Evolutionary conservation across 805 yeast species (phyloP).

Genomic region (Hanseniaspora mollemarum): DNA sequence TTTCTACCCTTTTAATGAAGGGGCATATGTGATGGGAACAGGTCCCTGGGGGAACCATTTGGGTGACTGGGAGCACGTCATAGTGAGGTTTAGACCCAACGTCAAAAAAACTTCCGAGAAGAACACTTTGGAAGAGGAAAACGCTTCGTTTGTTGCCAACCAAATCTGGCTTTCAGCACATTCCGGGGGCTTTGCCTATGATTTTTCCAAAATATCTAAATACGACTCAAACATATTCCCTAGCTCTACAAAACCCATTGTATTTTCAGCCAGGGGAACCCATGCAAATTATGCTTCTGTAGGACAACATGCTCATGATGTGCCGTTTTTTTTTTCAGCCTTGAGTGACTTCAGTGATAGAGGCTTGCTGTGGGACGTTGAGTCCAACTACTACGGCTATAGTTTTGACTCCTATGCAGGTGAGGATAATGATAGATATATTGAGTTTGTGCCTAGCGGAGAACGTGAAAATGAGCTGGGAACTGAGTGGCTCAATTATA

Average conservation of each 20-base stretch:
- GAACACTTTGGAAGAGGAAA: not conserved
- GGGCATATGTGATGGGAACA: conserved; percentile 93
- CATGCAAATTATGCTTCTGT: conserved; percentile 95
- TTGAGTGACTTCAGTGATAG: conserved; percentile 87
- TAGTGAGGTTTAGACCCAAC: conserved; percentile 50
- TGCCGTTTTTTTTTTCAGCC: conserved; percentile 68
- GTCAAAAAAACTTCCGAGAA: not conserved
- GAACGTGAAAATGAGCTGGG: conserved; percentile 20
- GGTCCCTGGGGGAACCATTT: conserved; percentile 97
- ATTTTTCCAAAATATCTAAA: conserved; percentile 59
- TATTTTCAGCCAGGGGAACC: conserved; percentile 88
- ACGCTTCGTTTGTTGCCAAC: conserved; percentile 61
- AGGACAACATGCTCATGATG: conserved; percentile 91
- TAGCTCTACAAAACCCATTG: conserved; percentile 47
- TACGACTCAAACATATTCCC: conserved; percentile 19
- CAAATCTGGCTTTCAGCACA: conserved; percentile 96
- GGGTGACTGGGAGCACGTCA: conserved; percentile 96
- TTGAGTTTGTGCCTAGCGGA: conserved; percentile 17
- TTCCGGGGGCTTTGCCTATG: conserved; percentile 90
- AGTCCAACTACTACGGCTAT: conserved; percentile 69
- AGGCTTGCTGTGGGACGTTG: conserved; percentile 92
- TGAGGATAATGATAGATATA: conserved; percentile 20
- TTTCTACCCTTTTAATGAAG: conserved; percentile 84
- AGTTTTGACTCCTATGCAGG: conserved; percentile 54
- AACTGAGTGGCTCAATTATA: conserved; percentile 67